These are phyloP conservation scores for Pharus latifolius DNA, from an alignment of 176 grass and related monocot genomes.

Conservation along the genomic window DNA sequence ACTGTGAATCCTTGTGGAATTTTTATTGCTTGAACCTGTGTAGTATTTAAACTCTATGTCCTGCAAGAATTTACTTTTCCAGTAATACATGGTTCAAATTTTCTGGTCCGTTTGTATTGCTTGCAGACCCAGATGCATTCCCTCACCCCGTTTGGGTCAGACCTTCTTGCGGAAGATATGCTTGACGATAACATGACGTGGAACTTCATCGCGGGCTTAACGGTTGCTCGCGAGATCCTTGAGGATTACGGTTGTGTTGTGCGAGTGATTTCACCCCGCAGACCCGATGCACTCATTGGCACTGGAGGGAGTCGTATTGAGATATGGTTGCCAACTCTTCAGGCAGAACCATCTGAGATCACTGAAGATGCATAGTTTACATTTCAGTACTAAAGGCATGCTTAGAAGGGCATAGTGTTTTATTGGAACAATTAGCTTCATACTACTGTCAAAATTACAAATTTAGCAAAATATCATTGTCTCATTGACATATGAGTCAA, in stretches of 20 bases:
- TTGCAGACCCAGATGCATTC: conserved; percentile 60
- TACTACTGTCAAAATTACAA: too few relatives aligned
- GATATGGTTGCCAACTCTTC: conserved; percentile 63
- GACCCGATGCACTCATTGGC: conserved; percentile 32
- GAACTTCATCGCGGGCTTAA: conserved; percentile 70
- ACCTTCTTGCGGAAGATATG: conserved; percentile 52
- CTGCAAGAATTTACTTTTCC: not conserved
- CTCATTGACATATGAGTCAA: too few relatives aligned
- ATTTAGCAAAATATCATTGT: too few relatives aligned
- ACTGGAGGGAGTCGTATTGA: conserved; percentile 55
- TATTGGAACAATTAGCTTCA: too few relatives aligned
- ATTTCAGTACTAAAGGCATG: not conserved
- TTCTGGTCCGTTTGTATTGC: not conserved
- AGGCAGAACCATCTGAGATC: not conserved
- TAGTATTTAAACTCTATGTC: not conserved
- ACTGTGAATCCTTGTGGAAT: not conserved
- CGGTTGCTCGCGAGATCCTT: conserved; percentile 62
- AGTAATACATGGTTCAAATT: not conserved
- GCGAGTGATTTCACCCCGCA: conserved; percentile 58
- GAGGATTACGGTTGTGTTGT: conserved; percentile 66
- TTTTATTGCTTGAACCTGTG: not conserved
- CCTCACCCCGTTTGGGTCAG: conserved; percentile 56
- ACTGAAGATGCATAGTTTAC: not conserved
- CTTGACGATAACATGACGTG: conserved; percentile 69
- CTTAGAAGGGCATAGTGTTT: not conserved